Evolutionary conservation across 179 eudicot genomes (phyloP).

Genomic region (Corrigiola litoralis): DNA sequence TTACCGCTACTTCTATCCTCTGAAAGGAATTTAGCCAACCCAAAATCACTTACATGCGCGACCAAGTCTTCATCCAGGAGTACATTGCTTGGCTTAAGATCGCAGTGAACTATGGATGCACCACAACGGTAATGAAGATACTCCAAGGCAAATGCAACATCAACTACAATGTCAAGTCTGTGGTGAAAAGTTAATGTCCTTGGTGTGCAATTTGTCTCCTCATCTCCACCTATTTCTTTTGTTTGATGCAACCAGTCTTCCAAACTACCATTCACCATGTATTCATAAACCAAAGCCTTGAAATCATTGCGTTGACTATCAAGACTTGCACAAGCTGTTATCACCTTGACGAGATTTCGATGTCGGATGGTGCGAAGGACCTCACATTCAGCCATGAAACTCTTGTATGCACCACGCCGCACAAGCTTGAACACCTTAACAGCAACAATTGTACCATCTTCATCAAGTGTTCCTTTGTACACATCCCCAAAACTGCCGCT

Average conservation of each 20-base stretch:
- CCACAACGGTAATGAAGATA: conserved; percentile 24
- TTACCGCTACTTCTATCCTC: not conserved
- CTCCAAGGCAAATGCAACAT: conserved; percentile 23
- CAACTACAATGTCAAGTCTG: conserved; percentile 26
- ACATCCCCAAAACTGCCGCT: conserved; percentile 27
- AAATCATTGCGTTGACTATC: conserved; percentile 16
- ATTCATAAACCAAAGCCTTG: conserved; percentile 24
- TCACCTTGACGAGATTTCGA: conserved; percentile 25
- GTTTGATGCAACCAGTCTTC: conserved; percentile 27
- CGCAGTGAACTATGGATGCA: conserved; percentile 17
- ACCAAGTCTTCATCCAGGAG: conserved; percentile 26
- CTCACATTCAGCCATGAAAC: conserved; percentile 23
- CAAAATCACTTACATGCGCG: conserved; percentile 30
- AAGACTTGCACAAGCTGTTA: conserved; percentile 22
- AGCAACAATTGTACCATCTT: conserved; percentile 12
- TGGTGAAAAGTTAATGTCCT: conserved; percentile 14
- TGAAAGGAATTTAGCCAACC: conserved; percentile 19
- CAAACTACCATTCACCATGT: conserved; percentile 22
- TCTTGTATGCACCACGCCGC: conserved; percentile 13
- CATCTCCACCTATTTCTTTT: not conserved
- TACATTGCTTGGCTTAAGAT: conserved; percentile 30
- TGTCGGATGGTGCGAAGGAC: conserved; percentile 20
- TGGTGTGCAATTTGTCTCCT: not conserved
- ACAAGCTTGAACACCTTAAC: conserved; percentile 25
- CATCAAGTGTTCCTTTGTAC: conserved; percentile 19